Evolutionary conservation across 129 eudicot species (phyloP).

Genomic region (Lonicera japonica): DNA sequence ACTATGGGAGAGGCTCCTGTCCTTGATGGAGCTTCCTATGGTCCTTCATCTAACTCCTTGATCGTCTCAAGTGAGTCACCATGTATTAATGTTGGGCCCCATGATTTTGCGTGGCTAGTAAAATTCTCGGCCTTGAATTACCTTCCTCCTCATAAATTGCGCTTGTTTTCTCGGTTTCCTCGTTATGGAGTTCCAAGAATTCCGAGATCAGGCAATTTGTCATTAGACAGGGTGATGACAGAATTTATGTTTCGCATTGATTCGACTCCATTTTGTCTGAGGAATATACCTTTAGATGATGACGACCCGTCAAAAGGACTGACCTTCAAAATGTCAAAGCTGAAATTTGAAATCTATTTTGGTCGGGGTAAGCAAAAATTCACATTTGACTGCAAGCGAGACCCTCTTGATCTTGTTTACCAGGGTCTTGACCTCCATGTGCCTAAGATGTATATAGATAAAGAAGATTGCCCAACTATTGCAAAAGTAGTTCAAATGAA

Average conservation of each 20-base stretch:
- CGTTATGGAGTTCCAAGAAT: constrained; percentile 90
- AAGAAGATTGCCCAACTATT: constrained; percentile 64
- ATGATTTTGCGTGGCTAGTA: constrained; percentile 89
- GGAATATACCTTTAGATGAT: constrained; percentile 79
- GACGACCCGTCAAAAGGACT: constrained; percentile 96
- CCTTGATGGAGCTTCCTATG: constrained; percentile 39
- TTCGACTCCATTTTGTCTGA: constrained; percentile 72
- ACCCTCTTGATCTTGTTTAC: constrained; percentile 84
- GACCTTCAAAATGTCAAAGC: constrained; percentile 71
- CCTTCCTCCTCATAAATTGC: constrained; percentile 83
- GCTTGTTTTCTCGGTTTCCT: constrained; percentile 90
- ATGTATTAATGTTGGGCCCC: constrained; percentile 70
- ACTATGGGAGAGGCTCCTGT: constrained; percentile 21
- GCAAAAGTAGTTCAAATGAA: constrained; percentile 66
- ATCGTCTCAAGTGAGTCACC: constrained; percentile 43
- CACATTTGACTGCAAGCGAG: constrained; percentile 85
- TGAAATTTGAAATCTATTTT: constrained; percentile 68
- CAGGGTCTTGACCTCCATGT: constrained; percentile 93
- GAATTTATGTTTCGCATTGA: constrained; percentile 95
- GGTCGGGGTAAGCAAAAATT: constrained; percentile 88
- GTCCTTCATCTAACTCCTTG: constrained; percentile 25
- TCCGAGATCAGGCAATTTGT: constrained; percentile 91
- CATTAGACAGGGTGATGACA: constrained; percentile 91
- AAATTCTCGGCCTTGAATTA: constrained; percentile 87
- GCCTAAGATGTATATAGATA: constrained; percentile 75